phyloP scores from a whole-genome alignment of 1,284 basidiomycete species.

The Agaricales sp. region DNA sequence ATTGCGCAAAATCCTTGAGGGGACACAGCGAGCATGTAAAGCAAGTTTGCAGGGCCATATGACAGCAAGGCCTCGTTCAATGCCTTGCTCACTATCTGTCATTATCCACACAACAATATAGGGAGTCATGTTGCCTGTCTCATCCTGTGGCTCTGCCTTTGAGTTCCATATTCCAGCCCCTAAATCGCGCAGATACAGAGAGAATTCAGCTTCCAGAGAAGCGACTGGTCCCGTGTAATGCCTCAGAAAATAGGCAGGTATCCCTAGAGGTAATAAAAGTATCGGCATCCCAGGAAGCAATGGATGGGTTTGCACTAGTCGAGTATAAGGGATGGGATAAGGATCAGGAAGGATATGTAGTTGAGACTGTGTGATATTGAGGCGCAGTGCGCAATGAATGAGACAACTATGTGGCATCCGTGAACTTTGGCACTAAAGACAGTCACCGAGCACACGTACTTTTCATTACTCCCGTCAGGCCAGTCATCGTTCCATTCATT shows the following conservation, averaged over 20 bases:
- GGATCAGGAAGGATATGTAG: constrained; percentile 53
- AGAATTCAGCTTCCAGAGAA: constrained; percentile 51
- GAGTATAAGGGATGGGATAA: constrained; percentile 39
- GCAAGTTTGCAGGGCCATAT: constrained; percentile 61
- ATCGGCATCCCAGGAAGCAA: constrained; percentile 52
- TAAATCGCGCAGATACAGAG: constrained; percentile 45
- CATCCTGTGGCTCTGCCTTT: constrained; percentile 6
- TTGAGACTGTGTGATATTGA: constrained; percentile 36
- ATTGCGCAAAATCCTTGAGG: constrained; percentile 12
- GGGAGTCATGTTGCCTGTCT: constrained; percentile 4
- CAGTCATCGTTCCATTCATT: constrained; percentile 55
- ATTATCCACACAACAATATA: constrained; percentile 64
- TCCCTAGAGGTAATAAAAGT: constrained; percentile 53
- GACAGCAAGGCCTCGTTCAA: constrained; percentile 64
- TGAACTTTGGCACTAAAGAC: too few species aligned
- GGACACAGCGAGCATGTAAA: constrained; percentile 29
- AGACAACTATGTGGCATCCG: constrained; percentile 44
- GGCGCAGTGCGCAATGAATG: constrained; percentile 47
- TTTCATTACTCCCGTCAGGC: constrained; percentile 39
- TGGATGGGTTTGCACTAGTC: constrained; percentile 29
- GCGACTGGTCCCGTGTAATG: constrained; percentile 53
- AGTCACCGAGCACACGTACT: too few species aligned
- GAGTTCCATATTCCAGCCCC: constrained; percentile 44
- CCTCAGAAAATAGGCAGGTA: constrained; percentile 61
- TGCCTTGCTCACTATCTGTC: constrained; percentile 65